Evolutionary conservation across 1,284 basidiomycete species (phyloP).

Genomic region (Austroboletus olivaceoglutinosus): DNA sequence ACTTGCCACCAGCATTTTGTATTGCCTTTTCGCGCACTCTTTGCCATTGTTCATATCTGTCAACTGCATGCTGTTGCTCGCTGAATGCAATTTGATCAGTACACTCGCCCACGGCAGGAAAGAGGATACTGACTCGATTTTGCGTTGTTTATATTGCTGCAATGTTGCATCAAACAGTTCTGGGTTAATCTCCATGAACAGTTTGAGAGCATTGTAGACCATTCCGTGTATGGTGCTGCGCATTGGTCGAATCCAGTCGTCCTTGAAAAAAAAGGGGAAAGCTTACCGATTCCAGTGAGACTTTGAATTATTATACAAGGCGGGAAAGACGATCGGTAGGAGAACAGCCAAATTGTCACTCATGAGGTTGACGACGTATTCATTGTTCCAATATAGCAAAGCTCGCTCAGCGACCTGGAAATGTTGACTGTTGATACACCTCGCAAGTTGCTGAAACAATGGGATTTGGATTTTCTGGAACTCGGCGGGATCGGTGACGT

Average conservation of each 20-base stretch:
- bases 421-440: conserved; percentile 99
- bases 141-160: conserved; percentile 90
- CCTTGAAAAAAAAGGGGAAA: neutral
- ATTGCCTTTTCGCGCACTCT: conserved; percentile 73
- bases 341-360: conserved; percentile 91
- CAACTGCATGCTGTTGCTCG: conserved; percentile 79
- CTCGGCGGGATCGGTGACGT: conserved; percentile 96
- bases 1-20: conserved; percentile 64
- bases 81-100: conserved; percentile 40
- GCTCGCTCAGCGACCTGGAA: conserved; percentile 98
- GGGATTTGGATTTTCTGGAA: conserved; percentile 96
- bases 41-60: conserved; percentile 83
- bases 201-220: conserved; percentile 97
- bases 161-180: conserved; percentile 93
- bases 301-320: conserved; percentile 94
- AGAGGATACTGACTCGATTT: conserved; percentile 64
- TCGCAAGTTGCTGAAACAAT: conserved; percentile 91
- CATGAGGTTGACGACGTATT: conserved; percentile 99
- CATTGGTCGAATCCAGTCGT: conserved; percentile 12
- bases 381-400: conserved; percentile 97
- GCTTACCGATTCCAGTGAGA: conserved; percentile 97
- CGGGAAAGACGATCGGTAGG: conserved; percentile 97
- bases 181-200: conserved; percentile 99
- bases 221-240: conserved; percentile 95
- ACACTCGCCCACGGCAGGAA: conserved; percentile 4